Evolutionary conservation across 345 rosid genomes (phyloP), one percentile per base, ranked within the genome.

Genomic region (Psidium guajava): DNA sequence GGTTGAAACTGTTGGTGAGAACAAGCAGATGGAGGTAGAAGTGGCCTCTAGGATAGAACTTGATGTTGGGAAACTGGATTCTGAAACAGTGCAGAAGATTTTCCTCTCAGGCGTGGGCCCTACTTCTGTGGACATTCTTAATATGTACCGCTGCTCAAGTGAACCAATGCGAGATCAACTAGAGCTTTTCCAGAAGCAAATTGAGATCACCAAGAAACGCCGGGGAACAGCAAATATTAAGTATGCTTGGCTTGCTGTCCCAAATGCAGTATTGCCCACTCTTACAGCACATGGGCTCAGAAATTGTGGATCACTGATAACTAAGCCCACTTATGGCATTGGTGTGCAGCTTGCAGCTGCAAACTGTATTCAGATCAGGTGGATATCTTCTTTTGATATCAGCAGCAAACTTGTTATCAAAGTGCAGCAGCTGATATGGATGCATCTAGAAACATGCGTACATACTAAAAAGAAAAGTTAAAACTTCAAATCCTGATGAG

Each of bases 191-290:
- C 88, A 89, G 88, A 94, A 93, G 88, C 99, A 98, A 89, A 89
- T 91, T 83, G 96, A 95, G 84, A 91, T 98, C 36, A 93, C 92
- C 2, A 85, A 87, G 83, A 91, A 87, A 83, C 89, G 87, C 81
- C 98, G 99, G n/a, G 98, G 98, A 53, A 91, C 92, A 87, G 95
- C 98, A 54, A 96, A 95, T 86, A 90, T 98, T 85, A 87, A 88
- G 82, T 92, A 91, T 85, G 99, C 97, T 32, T 98, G 99, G 99
- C 99, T 98, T 90, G 92, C 95, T 90, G 83, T 92, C 61, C 89
- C 96, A 52, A 93, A 91, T 87, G 90, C 74, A 84, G 88, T 90
- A 42, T 58, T 95, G 50, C 84, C 91, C 55, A 86, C 89, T 2
- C 54, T 98, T 8, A 86, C 83, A 91, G 84, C 6, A 73, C 93